Percentiles rank a stretch among this genome's conserved stretches.
phyloP scores from a whole-genome alignment of 2,329 filamentous ascomycete species.

The Botrytis porri region DNA sequence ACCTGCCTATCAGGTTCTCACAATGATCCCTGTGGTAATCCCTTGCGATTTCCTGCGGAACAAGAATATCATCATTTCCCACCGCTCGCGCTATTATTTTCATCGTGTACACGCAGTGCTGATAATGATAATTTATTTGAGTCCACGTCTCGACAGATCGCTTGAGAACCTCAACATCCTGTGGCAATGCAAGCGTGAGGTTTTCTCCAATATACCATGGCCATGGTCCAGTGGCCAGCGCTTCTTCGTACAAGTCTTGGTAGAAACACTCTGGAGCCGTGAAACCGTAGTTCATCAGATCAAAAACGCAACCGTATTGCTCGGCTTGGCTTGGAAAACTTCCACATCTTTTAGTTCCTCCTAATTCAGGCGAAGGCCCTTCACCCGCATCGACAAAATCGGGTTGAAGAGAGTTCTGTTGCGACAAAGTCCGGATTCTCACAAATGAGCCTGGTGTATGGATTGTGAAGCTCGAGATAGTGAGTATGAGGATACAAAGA shows the following conservation, averaged over 20 bases:
- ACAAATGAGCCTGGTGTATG: neutral
- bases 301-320: neutral
- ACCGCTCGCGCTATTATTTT: neutral
- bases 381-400: neutral
- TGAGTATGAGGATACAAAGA: neutral
- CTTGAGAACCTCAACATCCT: neutral
- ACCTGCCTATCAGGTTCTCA: neutral
- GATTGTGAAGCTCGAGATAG: neutral
- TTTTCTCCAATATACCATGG: neutral
- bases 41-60: neutral
- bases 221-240: neutral
- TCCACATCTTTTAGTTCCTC: neutral
- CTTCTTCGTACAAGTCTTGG: neutral
- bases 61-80: neutral
- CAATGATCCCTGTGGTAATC: neutral
- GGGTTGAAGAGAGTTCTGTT: neutral
- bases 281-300: neutral
- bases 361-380: neutral
- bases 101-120: neutral
- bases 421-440: neutral
- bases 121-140: neutral
- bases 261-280: neutral
- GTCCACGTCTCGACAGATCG: neutral
- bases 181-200: neutral
- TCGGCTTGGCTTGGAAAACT: neutral